These are phyloP conservation scores for Barnettozyma siamensis DNA, from an alignment of 805 yeast genomes.

Conservation along the genomic window DNA sequence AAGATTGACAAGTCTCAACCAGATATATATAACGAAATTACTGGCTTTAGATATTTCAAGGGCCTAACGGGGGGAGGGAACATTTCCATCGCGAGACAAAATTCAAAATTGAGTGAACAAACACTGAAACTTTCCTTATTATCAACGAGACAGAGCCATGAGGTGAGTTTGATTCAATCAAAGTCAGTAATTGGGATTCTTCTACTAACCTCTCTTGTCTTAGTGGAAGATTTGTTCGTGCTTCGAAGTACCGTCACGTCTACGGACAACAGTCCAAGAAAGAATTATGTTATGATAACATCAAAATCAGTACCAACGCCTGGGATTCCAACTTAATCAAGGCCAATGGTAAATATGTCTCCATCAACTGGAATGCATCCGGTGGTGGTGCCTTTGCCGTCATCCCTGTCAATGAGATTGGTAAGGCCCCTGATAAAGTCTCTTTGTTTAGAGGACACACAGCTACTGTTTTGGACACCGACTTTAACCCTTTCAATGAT, in stretches of 20 bases:
- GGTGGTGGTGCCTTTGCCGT: conserved; percentile 99
- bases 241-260: conserved; percentile 94
- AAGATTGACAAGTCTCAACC: no score
- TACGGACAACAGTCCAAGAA: conserved; percentile 77
- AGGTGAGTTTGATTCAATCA: neutral
- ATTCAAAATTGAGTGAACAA: no score
- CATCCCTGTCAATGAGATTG: conserved; percentile 78
- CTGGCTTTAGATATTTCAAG: no score
- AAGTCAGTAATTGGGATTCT: neutral
- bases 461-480: conserved; percentile 92
- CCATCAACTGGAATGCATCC: conserved; percentile 89
- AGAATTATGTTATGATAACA: conserved; percentile 39
- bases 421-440: conserved; percentile 89
- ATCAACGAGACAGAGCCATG: neutral
- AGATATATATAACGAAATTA: no score
- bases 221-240: conserved; percentile 88
- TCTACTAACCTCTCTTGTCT: neutral
- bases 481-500: conserved; percentile 87
- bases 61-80: no score
- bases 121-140: no score
- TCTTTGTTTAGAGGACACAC: conserved; percentile 95
- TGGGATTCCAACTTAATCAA: conserved; percentile 92
- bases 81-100: no score
- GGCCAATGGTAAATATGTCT: conserved; percentile 77
- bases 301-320: conserved; percentile 81